Percentiles rank a stretch among this genome's conserved stretches.
Conservation (phyloP, 108 stramenopile genomes). For the Schizochytrium sp. region DNA sequence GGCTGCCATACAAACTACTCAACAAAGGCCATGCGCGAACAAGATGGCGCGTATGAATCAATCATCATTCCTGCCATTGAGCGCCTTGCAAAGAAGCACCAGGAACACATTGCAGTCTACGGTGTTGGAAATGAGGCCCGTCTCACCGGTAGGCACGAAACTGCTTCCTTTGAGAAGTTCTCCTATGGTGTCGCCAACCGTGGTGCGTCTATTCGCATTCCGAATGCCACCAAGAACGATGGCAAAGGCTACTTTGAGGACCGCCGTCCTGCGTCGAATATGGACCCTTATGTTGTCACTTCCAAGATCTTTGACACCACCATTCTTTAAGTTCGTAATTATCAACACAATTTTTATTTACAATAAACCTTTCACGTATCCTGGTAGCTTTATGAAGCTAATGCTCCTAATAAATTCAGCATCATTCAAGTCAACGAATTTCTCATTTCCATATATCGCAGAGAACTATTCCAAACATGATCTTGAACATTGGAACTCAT, state of each 20-base stretch:
- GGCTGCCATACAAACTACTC: slow-evolving; percentile 98
- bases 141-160: slow-evolving; percentile 93
- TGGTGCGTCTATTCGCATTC: slow-evolving; percentile 92
- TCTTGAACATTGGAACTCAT: background rate
- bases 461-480: background rate
- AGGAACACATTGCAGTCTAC: slow-evolving; percentile 94
- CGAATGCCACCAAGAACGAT: slow-evolving; percentile 90
- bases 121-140: slow-evolving; percentile 95
- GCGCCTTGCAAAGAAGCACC: slow-evolving; percentile 92
- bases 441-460: background rate
- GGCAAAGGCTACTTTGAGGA: slow-evolving; percentile 98
- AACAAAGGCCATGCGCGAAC: slow-evolving; percentile 93
- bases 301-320: slow-evolving; percentile 93
- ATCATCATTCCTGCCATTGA: slow-evolving; percentile 88
- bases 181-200: slow-evolving; percentile 97
- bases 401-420: background rate
- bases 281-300: slow-evolving; percentile 95
- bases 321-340: background rate
- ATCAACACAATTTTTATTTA: background rate
- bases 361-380: background rate
- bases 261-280: slow-evolving; percentile 93
- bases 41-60: slow-evolving; percentile 87
- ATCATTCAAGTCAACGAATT: background rate
- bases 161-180: slow-evolving; percentile 89
- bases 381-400: background rate